Percentiles rank a stretch among this genome's conserved stretches.
These are phyloP conservation scores for Chaetoceros tenuissimus DNA, from an alignment of 108 stramenopile species.

Conservation along the genomic window DNA sequence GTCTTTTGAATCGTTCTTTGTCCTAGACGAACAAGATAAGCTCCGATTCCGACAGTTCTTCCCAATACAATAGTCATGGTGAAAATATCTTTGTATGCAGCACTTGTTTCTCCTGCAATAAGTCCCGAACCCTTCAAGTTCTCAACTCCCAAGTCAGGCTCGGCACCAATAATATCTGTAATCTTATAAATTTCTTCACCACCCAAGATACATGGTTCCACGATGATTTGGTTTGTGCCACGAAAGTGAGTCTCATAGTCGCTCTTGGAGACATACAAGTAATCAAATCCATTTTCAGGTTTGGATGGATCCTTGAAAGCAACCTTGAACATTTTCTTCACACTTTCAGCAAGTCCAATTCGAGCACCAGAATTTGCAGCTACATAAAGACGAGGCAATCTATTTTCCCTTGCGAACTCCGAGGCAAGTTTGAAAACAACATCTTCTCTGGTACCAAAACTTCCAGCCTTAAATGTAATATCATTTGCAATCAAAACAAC, in stretches of 20 bases:
- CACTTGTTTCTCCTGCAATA: constrained; percentile 98
- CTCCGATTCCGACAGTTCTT: constrained; percentile 97
- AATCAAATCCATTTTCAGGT: constrained; percentile 93
- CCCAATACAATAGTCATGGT: constrained; percentile 95
- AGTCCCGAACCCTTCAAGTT: constrained; percentile 96
- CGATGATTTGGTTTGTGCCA: constrained; percentile 1
- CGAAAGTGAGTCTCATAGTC: constrained; percentile 69
- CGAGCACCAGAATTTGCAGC: constrained; percentile 96
- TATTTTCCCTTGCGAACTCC: constrained; percentile 77
- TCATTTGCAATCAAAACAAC: constrained; percentile 99
- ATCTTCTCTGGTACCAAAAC: constrained; percentile 98
- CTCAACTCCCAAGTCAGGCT: constrained; percentile 97
- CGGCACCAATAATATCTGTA: constrained; percentile 92
- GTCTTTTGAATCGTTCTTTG: constrained; percentile 98
- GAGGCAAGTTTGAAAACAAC: constrained; percentile 94
- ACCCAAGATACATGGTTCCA: constrained; percentile 23
- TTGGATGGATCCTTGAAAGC: constrained; percentile 90
- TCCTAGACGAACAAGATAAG: constrained; percentile 97
- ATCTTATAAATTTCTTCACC: constrained; percentile 65
- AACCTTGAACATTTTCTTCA: constrained; percentile 90
- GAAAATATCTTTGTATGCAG: constrained; percentile 95
- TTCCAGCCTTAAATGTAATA: constrained; percentile 95
- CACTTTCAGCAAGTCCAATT: constrained; percentile 94
- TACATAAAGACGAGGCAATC: constrained; percentile 91
- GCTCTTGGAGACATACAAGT: constrained; percentile 84